Percentiles rank a stretch among this genome's conserved stretches.
phyloP scores from a whole-genome alignment of 306 rosid genomes.

The Abrus precatorius region DNA sequence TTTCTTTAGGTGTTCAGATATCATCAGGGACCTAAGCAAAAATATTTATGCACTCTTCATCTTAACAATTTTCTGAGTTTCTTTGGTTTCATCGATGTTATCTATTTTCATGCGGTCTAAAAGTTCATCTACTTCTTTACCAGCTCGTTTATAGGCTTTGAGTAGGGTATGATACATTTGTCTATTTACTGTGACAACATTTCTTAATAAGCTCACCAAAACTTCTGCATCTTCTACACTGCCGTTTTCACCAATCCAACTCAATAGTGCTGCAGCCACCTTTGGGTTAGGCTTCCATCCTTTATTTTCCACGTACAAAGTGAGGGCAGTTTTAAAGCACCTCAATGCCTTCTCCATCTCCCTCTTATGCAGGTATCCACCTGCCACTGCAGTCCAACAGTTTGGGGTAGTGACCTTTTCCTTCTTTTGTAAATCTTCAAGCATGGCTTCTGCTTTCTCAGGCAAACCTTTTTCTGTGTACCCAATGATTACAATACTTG shows the following conservation, averaged over 20 bases:
- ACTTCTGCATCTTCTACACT: constrained; percentile 67
- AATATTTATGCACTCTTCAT: constrained; percentile 41
- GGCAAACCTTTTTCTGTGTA: constrained; percentile 60
- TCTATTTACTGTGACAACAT: constrained; percentile 52
- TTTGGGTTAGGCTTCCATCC: constrained; percentile 68
- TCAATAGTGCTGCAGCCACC: constrained; percentile 52
- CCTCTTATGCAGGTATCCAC: constrained; percentile 58
- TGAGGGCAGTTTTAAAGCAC: constrained; percentile 68
- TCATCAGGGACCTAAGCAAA: not conserved
- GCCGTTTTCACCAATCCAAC: constrained; percentile 74
- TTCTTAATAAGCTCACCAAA: constrained; percentile 60
- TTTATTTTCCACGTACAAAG: constrained; percentile 50
- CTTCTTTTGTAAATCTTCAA: constrained; percentile 61
- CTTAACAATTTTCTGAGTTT: constrained; percentile 54
- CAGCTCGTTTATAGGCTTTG: constrained; percentile 64
- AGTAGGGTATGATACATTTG: constrained; percentile 67
- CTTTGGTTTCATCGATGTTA: constrained; percentile 58
- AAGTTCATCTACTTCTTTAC: constrained; percentile 59
- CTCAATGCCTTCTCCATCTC: constrained; percentile 65
- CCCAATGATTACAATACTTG: constrained; percentile 62
- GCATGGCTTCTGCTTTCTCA: constrained; percentile 76
- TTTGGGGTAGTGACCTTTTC: constrained; percentile 66
- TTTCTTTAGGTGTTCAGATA: too few relatives aligned
- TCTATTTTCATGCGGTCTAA: constrained; percentile 67
- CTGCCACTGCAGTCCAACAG: constrained; percentile 73